Evolutionary conservation across 2,329 filamentous ascomycete genomes (phyloP).

Genomic region (Fusarium tupiense): DNA sequence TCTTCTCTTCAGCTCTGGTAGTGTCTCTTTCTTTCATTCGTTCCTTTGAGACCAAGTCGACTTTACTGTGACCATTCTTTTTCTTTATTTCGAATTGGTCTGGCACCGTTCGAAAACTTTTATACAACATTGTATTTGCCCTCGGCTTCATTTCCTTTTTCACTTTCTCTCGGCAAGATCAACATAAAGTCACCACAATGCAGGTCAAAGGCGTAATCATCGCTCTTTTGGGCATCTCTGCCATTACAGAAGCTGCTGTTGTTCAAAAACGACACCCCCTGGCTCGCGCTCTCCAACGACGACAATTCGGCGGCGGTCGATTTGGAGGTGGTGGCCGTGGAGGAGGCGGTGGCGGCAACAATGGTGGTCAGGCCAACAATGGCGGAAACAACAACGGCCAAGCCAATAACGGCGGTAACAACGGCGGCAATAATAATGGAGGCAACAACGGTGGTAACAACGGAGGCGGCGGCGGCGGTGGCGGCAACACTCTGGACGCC

Average conservation of each 20-base stretch:
- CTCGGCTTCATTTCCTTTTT: conserved; percentile 17
- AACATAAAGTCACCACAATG: conserved; percentile 53
- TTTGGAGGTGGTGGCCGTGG: conserved; percentile 30
- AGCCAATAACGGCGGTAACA: conserved; percentile 31
- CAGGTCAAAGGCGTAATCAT: conserved; percentile 61
- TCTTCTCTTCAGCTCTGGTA: conserved; percentile 58
- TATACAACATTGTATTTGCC: conserved; percentile 24
- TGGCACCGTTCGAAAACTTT: conserved; percentile 55
- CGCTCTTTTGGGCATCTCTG: conserved; percentile 59
- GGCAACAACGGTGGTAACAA: conserved; percentile 44
- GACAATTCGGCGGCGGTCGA: conserved; percentile 50
- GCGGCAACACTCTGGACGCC: conserved; percentile 50
- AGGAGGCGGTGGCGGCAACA: conserved; percentile 39
- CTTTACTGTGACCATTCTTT: conserved; percentile 56
- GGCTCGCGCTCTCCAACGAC: conserved; percentile 51
- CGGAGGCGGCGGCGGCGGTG: conserved; percentile 12
- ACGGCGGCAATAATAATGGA: conserved; percentile 26
- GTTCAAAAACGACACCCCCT: conserved; percentile 52
- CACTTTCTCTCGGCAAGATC: conserved; percentile 35
- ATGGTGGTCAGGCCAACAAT: conserved; percentile 36
- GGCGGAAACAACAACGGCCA: conserved; percentile 39
- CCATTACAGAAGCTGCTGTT: conserved; percentile 57
- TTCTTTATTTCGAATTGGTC: conserved; percentile 56
- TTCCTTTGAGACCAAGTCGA: conserved; percentile 50
- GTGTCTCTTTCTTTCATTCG: conserved; percentile 60